phyloP scores from a whole-genome alignment of 192 early-diverging fungal genomes.

The Chytriomyces sp. region DNA sequence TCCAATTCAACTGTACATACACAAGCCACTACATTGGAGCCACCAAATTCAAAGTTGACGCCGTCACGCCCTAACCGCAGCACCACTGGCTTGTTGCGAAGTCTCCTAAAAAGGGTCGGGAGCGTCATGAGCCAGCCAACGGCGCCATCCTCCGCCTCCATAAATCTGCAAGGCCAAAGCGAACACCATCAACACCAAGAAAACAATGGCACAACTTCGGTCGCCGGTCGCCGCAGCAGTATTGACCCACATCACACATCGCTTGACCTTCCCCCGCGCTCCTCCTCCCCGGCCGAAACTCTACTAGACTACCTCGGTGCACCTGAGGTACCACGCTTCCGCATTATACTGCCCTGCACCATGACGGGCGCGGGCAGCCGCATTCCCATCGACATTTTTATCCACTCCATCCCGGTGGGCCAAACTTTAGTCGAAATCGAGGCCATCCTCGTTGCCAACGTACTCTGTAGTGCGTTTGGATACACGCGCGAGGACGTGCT shows the following conservation, averaged over 20 bases:
- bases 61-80: neutral
- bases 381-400: conserved; percentile 19
- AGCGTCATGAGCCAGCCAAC: no score
- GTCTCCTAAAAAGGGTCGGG: no score
- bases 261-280: no score
- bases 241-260: neutral
- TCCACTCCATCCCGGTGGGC: conserved; percentile 3
- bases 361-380: conserved; percentile 13
- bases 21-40: neutral
- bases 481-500: neutral
- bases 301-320: neutral
- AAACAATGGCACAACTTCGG: no score
- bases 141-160: neutral
- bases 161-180: neutral
- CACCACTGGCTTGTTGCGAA: no score
- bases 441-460: neutral
- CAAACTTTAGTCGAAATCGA: neutral
- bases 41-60: neutral
- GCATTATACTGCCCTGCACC: conserved; percentile 23
- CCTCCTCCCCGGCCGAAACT: no score
- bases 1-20: neutral
- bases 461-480: neutral
- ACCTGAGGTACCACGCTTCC: conserved; percentile 8
- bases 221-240: neutral
- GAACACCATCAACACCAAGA: no score